Conservation (phyloP, 805 yeast genomes). For the Saccharomycopsis fibuligera region DNA sequence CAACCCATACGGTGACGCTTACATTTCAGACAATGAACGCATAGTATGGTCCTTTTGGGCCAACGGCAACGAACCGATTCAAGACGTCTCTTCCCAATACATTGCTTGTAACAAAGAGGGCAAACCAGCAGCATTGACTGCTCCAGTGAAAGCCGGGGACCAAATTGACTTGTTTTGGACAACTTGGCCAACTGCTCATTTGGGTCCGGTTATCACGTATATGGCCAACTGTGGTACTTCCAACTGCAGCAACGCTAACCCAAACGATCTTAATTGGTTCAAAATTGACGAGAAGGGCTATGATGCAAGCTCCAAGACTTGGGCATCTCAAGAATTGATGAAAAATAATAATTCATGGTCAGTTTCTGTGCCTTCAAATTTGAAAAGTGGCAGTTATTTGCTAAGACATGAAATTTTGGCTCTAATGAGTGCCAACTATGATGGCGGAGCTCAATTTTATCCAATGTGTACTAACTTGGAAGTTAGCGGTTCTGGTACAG, state of each 20-base stretch:
- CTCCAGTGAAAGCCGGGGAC: slow-evolving; percentile 17
- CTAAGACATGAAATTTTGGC: slow-evolving; percentile 20
- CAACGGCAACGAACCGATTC: slow-evolving; percentile 14
- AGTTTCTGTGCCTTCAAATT: slow-evolving; percentile 15
- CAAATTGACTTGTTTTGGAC: slow-evolving; percentile 15
- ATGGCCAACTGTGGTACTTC: slow-evolving; percentile 1
- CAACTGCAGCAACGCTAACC: neutral
- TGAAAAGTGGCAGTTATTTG: slow-evolving; percentile 17
- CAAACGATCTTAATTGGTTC: slow-evolving; percentile 11
- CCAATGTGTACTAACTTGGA: slow-evolving; percentile 19
- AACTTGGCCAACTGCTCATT: slow-evolving; percentile 10
- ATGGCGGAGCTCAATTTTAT: slow-evolving; percentile 17
- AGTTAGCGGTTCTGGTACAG: slow-evolving; percentile 11
- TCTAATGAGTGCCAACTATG: slow-evolving; percentile 13
- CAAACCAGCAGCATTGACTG: slow-evolving; percentile 4
- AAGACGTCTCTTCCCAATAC: slow-evolving; percentile 11
- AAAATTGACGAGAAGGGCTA: slow-evolving; percentile 19
- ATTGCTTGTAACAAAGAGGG: slow-evolving; percentile 17
- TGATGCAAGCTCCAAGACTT: neutral
- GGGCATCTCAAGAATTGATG: slow-evolving; percentile 18
- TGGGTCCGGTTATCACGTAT: neutral
- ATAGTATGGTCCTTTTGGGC: slow-evolving; percentile 6
- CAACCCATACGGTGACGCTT: neutral
- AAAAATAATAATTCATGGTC: slow-evolving; percentile 14
- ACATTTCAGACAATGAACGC: neutral